A percentile compares a stretch with the other conserved stretches of the same genome.
These are phyloP conservation scores for Rauvolfia tetraphylla DNA, from an alignment of 257 asterid species.

Conservation along the genomic window DNA sequence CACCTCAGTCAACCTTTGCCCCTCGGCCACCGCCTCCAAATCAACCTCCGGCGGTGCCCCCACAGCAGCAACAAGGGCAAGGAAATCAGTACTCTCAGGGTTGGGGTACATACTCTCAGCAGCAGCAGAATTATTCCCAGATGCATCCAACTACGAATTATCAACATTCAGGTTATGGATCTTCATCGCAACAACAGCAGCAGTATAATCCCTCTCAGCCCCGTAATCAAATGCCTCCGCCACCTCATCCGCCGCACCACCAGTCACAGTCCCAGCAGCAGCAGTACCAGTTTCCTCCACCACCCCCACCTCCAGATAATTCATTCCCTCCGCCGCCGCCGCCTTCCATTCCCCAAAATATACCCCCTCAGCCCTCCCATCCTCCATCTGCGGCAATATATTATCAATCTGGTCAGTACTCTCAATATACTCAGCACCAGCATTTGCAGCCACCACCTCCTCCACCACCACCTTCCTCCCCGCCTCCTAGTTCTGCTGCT, in stretches of 20 bases:
- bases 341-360: constrained; percentile 22
- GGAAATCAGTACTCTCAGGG: constrained; percentile 37
- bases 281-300: constrained; percentile 54
- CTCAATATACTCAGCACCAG: constrained; percentile 41
- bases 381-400: constrained; percentile 29
- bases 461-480: constrained; percentile 48
- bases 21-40: constrained; percentile 61
- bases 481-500: constrained; percentile 33
- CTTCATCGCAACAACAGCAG: constrained; percentile 35
- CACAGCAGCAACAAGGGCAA: constrained; percentile 29
- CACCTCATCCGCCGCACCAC: constrained; percentile 46
- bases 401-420: constrained; percentile 38
- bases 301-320: constrained; percentile 76
- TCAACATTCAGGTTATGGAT: constrained; percentile 37
- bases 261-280: constrained; percentile 45
- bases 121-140: constrained; percentile 41
- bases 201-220: constrained; percentile 37
- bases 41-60: constrained; percentile 47
- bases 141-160: constrained; percentile 39
- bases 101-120: constrained; percentile 19
- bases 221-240: constrained; percentile 41
- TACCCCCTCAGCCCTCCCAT: constrained; percentile 35
- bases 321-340: constrained; percentile 69
- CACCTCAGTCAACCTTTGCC: constrained; percentile 46
- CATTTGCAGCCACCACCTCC: constrained; percentile 55